These are phyloP conservation scores for Halenospora varia DNA, from an alignment of 495 filamentous ascomycete species.

Conservation along the genomic window DNA sequence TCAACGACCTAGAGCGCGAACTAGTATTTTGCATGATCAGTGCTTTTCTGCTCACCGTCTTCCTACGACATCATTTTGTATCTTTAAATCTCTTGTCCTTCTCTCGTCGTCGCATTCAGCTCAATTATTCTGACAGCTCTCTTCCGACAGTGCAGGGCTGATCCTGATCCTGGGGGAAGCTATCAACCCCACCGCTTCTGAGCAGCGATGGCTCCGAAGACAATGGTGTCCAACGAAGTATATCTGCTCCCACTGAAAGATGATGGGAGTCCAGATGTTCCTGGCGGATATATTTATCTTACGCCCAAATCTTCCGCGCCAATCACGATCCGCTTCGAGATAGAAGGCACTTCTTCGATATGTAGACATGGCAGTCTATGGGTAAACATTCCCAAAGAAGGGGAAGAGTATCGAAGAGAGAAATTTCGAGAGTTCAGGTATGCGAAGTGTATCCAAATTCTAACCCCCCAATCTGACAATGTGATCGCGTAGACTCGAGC, in stretches of 20 bases:
- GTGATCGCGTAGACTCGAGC: slow-evolving; percentile 58
- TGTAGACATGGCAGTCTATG: slow-evolving; percentile 89
- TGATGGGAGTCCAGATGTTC: slow-evolving; percentile 84
- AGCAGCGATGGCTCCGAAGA: slow-evolving; percentile 42
- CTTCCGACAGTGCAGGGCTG: not conserved
- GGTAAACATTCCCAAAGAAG: slow-evolving; percentile 86
- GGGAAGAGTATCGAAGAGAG: slow-evolving; percentile 66
- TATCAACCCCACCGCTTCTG: not conserved
- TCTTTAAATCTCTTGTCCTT: not conserved
- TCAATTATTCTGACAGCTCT: no score
- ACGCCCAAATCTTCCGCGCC: slow-evolving; percentile 66
- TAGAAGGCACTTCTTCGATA: slow-evolving; percentile 95
- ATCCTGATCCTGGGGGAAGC: no score
- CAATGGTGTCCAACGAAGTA: slow-evolving; percentile 57
- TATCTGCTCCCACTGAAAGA: slow-evolving; percentile 89
- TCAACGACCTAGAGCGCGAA: no score
- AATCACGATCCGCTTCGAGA: slow-evolving; percentile 82
- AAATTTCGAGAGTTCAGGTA: slow-evolving; percentile 86
- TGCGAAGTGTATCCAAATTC: slow-evolving; percentile 27
- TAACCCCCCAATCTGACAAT: not conserved
- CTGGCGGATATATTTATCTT: slow-evolving; percentile 87
- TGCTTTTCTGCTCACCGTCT: not conserved
- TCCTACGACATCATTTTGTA: not conserved
- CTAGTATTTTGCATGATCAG: no score
- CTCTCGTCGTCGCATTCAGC: not conserved